A percentile compares a stretch with the other conserved stretches of the same genome.
These are phyloP conservation scores for Sporothrix globosa DNA, from an alignment of 2,329 filamentous ascomycete genomes.

Conservation along the genomic window DNA sequence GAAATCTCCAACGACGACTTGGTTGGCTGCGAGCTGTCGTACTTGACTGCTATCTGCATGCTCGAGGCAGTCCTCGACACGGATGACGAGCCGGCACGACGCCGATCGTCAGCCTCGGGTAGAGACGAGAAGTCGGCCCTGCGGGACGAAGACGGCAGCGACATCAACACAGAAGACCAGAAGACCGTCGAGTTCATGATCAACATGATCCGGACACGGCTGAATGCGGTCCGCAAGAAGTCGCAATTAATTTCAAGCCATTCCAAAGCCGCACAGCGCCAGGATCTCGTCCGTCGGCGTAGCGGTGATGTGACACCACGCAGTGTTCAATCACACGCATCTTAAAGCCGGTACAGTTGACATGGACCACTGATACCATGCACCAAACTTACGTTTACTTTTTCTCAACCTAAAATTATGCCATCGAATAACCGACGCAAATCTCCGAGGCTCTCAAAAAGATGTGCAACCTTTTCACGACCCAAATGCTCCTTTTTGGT, in stretches of 20 bases:
- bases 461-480: neutral
- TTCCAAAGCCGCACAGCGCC: conserved; percentile 54
- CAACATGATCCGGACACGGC: conserved; percentile 62
- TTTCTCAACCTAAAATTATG: neutral
- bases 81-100: conserved; percentile 63
- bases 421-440: neutral
- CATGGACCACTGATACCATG: neutral
- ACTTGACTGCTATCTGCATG: conserved; percentile 91
- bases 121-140: conserved; percentile 48
- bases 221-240: conserved; percentile 62
- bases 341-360: conserved; percentile 34
- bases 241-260: conserved; percentile 63
- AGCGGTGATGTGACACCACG: conserved; percentile 61
- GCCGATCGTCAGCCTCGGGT: conserved; percentile 34
- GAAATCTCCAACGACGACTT: conserved; percentile 93
- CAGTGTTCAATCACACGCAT: conserved; percentile 55
- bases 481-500: neutral
- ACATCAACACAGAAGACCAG: conserved; percentile 69
- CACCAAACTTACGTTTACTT: neutral
- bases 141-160: conserved; percentile 49
- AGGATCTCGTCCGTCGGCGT: conserved; percentile 51
- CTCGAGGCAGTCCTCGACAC: conserved; percentile 90
- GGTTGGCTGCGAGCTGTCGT: conserved; percentile 84
- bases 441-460: neutral
- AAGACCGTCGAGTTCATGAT: conserved; percentile 72